Conservation (phyloP, 805 yeast genomes). For the Teunomyces panamensis region DNA sequence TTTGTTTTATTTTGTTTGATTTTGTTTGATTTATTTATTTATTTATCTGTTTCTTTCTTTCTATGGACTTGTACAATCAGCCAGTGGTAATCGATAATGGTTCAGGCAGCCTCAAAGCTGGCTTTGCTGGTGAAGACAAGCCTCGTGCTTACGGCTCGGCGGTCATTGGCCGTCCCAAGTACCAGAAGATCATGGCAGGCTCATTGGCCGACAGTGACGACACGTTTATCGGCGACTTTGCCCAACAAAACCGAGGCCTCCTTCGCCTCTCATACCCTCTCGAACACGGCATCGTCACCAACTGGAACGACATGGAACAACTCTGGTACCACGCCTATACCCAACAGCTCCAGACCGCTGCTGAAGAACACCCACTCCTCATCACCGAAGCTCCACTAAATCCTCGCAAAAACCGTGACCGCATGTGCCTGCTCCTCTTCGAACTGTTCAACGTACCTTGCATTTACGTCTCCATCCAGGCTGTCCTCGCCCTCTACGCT, state of each 20-base stretch:
- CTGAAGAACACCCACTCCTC: conserved; percentile 84
- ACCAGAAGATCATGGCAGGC: conserved; percentile 74
- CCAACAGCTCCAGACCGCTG: conserved; percentile 51
- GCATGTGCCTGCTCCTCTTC: conserved; percentile 61
- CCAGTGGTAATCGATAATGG: conserved; percentile 58
- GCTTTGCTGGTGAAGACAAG: conserved; percentile 87
- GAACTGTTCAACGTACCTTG: conserved; percentile 76
- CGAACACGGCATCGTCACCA: conserved; percentile 69
- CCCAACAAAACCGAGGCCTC: conserved; percentile 78
- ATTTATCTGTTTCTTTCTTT: background rate
- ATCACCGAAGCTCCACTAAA: conserved; percentile 89
- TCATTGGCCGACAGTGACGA: conserved; percentile 29
- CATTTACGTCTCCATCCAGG: conserved; percentile 68
- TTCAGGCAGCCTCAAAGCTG: conserved; percentile 80
- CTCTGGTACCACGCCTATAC: conserved; percentile 71
- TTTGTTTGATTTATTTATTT: background rate
- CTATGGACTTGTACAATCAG: conserved; percentile 36
- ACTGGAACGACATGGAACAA: conserved; percentile 86
- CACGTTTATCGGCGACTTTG: conserved; percentile 69
- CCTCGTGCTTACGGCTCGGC: conserved; percentile 68
- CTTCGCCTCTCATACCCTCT: conserved; percentile 69
- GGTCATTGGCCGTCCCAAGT: conserved; percentile 79
- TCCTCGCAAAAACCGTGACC: conserved; percentile 59
- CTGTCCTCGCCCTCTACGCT: conserved; percentile 81
- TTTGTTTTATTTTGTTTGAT: background rate